phyloP scores from a whole-genome alignment of 345 rosid genomes.

The Moringa oleifera region DNA sequence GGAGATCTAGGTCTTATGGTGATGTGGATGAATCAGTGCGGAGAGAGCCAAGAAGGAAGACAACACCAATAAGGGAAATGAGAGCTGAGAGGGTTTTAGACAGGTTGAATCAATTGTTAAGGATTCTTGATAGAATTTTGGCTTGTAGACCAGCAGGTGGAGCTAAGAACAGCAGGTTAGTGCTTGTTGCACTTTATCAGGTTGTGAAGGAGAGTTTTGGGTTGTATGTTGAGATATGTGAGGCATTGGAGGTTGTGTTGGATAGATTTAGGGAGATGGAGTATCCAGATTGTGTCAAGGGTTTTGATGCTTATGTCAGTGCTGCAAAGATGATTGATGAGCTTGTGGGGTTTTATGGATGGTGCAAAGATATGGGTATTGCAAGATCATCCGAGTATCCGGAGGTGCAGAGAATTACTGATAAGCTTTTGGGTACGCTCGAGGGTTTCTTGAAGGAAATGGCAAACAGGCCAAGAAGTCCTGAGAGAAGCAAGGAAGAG shows the following conservation, averaged over 20 bases:
- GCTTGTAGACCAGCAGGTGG: slow-evolving; percentile 67
- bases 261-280: slow-evolving; percentile 88
- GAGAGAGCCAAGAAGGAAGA: slow-evolving; percentile 33
- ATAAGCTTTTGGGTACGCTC: slow-evolving; percentile 69
- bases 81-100: slow-evolving; percentile 66
- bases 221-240: slow-evolving; percentile 76
- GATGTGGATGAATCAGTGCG: slow-evolving; percentile 53
- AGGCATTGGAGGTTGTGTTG: slow-evolving; percentile 70
- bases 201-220: slow-evolving; percentile 82
- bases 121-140: slow-evolving; percentile 68
- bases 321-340: slow-evolving; percentile 88
- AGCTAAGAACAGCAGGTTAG: slow-evolving; percentile 72
- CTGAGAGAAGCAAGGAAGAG: slow-evolving; percentile 45
- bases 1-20: slow-evolving; percentile 70
- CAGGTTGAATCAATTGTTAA: slow-evolving; percentile 59
- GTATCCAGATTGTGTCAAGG: slow-evolving; percentile 71
- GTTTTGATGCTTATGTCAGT: slow-evolving; percentile 76
- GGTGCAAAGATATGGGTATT: slow-evolving; percentile 85
- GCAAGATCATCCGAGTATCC: slow-evolving; percentile 92
- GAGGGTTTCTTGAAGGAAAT: slow-evolving; percentile 83
- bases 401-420: slow-evolving; percentile 80
- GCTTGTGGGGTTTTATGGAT: slow-evolving; percentile 57
- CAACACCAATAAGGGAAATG: slow-evolving; percentile 74
- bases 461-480: slow-evolving; percentile 59
- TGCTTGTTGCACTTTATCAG: slow-evolving; percentile 60